A percentile compares a stretch with the other conserved stretches of the same genome.
phyloP scores from a whole-genome alignment of 2,329 filamentous ascomycete species.

The Aspergillus flavus region DNA sequence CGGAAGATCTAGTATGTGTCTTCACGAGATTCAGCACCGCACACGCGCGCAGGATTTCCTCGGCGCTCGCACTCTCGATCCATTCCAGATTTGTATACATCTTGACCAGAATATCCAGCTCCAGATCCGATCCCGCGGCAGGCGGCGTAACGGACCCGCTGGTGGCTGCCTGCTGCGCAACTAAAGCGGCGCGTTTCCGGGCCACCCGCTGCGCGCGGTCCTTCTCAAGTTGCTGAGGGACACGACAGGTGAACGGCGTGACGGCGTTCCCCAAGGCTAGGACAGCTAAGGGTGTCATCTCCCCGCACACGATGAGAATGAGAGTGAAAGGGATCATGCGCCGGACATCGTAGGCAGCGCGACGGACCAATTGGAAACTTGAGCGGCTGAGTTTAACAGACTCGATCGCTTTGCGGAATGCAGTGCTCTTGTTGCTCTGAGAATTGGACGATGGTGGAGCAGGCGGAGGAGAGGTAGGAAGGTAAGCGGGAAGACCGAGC shows the following conservation, averaged over 20 bases:
- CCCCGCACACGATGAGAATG: conserved; percentile 76
- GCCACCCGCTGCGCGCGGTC: conserved; percentile 58
- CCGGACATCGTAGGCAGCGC: conserved; percentile 72
- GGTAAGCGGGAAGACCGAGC: conserved; percentile 33
- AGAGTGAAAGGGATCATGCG: conserved; percentile 78
- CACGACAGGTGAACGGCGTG: conserved; percentile 79
- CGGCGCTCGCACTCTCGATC: conserved; percentile 22
- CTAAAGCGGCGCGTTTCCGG: conserved; percentile 31
- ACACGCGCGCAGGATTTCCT: conserved; percentile 36
- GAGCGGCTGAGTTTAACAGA: conserved; percentile 56
- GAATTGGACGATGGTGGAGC: conserved; percentile 12
- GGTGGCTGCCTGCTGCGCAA: conserved; percentile 22
- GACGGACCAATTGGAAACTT: conserved; percentile 69
- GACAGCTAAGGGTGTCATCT: conserved; percentile 82
- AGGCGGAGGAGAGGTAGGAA: conserved; percentile 36
- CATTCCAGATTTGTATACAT: conserved; percentile 25
- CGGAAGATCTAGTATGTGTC: conserved; percentile 46
- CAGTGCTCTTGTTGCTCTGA: conserved; percentile 2
- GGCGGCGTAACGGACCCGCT: conserved; percentile 19
- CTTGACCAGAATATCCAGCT: conserved; percentile 34
- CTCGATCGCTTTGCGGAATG: conserved; percentile 18
- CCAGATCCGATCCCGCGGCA: conserved; percentile 21
- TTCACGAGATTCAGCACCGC: conserved; percentile 37
- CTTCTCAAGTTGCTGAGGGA: conserved; percentile 71
- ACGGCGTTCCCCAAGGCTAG: conserved; percentile 67